Conservation (phyloP, 352 stramenopile species). For the Thalassiosira mediterranea region DNA sequence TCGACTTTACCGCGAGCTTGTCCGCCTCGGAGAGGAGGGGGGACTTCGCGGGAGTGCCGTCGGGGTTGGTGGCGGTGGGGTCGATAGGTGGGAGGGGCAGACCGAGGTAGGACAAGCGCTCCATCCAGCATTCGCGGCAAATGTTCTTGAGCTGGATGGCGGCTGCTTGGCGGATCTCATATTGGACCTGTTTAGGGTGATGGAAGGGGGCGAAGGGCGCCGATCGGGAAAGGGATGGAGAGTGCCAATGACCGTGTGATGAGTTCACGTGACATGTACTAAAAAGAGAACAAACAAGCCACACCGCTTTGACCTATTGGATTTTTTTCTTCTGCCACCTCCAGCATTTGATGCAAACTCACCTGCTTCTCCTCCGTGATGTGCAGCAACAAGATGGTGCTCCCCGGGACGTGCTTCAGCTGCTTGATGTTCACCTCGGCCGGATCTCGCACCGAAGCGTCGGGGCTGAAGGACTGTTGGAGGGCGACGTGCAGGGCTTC, state of each 20-base stretch:
- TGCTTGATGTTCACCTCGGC: constrained; percentile 78
- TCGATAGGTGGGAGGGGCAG: constrained; percentile 79
- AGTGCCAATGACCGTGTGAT: no score
- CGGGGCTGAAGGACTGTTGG: constrained; percentile 82
- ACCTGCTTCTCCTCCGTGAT: constrained; percentile 81
- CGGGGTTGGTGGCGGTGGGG: constrained; percentile 83
- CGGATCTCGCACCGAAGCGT: constrained; percentile 67
- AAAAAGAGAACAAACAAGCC: constrained; percentile 8
- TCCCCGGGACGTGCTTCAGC: constrained; percentile 77
- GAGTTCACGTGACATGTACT: constrained; percentile 1
- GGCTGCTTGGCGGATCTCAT: constrained; percentile 90
- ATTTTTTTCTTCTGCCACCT: no score
- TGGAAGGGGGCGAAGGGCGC: no score
- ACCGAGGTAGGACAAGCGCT: constrained; percentile 86
- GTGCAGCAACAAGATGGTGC: constrained; percentile 71
- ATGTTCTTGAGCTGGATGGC: constrained; percentile 96
- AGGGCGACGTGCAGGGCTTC: constrained; percentile 80
- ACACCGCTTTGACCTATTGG: no score
- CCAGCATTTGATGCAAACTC: no score
- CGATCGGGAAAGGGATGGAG: no score
- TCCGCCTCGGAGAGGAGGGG: constrained; percentile 70
- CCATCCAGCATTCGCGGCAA: constrained; percentile 93
- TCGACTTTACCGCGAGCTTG: constrained; percentile 63
- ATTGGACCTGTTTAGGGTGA: constrained; percentile 74
- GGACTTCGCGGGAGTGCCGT: constrained; percentile 81